A percentile compares a stretch with the other conserved stretches of the same genome.
phyloP scores from a whole-genome alignment of 2,329 filamentous ascomycete genomes.

The Aureobasidium sp. region DNA sequence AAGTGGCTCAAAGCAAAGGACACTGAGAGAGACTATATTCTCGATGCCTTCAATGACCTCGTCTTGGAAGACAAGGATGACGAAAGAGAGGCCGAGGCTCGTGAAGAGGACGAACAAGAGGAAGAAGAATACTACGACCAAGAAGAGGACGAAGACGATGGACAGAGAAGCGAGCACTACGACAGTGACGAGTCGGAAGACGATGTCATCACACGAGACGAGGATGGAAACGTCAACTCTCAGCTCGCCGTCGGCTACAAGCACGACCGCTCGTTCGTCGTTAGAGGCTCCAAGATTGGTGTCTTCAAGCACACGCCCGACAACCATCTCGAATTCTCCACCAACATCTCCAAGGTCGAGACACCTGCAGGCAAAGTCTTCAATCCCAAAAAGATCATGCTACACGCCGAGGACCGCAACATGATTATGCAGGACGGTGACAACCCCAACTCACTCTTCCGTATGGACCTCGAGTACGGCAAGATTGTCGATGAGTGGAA shows the following conservation, averaged over 20 bases:
- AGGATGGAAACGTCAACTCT: conserved; percentile 81
- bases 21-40: conserved; percentile 83
- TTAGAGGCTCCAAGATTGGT: conserved; percentile 94
- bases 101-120: conserved; percentile 45
- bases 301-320: conserved; percentile 95
- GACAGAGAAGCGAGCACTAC: conserved; percentile 62
- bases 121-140: conserved; percentile 53
- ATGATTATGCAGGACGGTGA: conserved; percentile 76
- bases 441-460: conserved; percentile 84
- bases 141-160: conserved; percentile 55
- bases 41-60: conserved; percentile 91
- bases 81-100: conserved; percentile 43
- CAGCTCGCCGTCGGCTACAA: conserved; percentile 94
- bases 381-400: conserved; percentile 93
- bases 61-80: conserved; percentile 68
- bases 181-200: conserved; percentile 73
- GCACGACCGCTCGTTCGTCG: conserved; percentile 92
- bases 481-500: conserved; percentile 99
- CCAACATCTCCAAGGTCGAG: conserved; percentile 91
- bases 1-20: conserved; percentile 95
- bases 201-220: conserved; percentile 56
- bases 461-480: conserved; percentile 96
- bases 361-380: conserved; percentile 81
- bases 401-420: conserved; percentile 82
- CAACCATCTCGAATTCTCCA: conserved; percentile 90